Conservation (phyloP, 2,329 filamentous ascomycete genomes). For the Fonsecaea pedrosoi region DNA sequence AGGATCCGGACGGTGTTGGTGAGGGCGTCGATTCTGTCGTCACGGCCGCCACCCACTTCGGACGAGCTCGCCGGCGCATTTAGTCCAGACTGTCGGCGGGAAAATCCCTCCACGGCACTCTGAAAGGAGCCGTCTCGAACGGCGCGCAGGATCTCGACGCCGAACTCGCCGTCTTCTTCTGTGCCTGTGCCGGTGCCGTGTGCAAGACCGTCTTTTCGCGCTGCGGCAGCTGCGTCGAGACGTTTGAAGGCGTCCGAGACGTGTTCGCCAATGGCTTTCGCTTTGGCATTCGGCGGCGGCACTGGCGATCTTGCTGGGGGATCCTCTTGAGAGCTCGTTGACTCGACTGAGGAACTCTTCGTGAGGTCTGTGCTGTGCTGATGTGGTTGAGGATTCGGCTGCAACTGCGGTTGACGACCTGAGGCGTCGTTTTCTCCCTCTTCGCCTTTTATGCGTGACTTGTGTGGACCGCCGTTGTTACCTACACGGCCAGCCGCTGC, state of each 20-base stretch:
- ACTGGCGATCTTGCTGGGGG: no score
- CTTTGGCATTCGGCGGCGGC: background rate
- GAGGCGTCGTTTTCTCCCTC: background rate
- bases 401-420: no score
- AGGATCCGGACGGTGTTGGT: background rate
- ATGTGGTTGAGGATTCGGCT: background rate
- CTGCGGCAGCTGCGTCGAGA: background rate
- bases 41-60: background rate
- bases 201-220: background rate
- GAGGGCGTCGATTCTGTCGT: background rate
- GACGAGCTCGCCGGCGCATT: background rate
- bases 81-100: background rate
- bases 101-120: background rate
- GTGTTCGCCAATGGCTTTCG: background rate
- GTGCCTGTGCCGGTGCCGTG: background rate
- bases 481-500: background rate
- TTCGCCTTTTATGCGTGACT: background rate
- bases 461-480: background rate
- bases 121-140: conserved; percentile 10
- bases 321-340: background rate
- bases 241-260: background rate
- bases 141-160: background rate
- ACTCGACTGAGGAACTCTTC: background rate
- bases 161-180: background rate
- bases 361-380: background rate